Base-by-base conservation (phyloP, 495 filamentous ascomycete genomes). In the Neohortaea acidophila region DNA sequence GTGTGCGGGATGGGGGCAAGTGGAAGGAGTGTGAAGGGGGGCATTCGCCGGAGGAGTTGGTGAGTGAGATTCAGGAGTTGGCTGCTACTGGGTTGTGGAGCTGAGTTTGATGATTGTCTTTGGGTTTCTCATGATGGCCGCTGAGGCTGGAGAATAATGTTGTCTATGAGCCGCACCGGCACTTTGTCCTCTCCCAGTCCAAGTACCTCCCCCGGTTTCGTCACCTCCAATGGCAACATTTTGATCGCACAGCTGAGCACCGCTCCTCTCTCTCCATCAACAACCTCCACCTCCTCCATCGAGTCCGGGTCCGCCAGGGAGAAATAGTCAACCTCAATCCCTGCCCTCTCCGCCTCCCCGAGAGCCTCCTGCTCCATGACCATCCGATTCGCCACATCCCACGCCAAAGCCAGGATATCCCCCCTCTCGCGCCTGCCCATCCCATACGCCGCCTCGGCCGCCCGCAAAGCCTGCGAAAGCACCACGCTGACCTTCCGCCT, bases 91-190 rank as follows among this genome's bases (percentile, higher is more conserved):
- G n/a, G n/a, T n/a, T n/a, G n/a, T n/a, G n/a, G n/a, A n/a, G n/a
- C n/a, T n/a, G n/a, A n/a, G n/a, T n/a, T n/a, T n/a, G n/a, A n/a
- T n/a, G n/a, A n/a, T n/a, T n/a, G n/a, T n/a, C n/a, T n/a, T n/a
- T n/a, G n/a, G n/a, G n/a, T n/a, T n/a, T n/a, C n/a, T n/a, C n/a
- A n/a, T n/a, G n/a, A n/a, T n/a, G n/a, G n/a, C n/a, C n/a, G n/a
- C 15, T 15, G 13, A 19, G 59, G 58, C 36, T 48, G 15, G 12
- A 65, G 43, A 8, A 91, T 79, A 49, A 96, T 74, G 50, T 97
- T 97, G 54, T 97, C 89, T 55, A 97, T 94, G 54, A 97, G 59
- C 38, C 89, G 68, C 14, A 97, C 89, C 5, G 82, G 65, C 0
- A 75, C 75, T 17, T 64, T 64, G 19, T 75, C 80, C 48, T 73